Conservation (phyloP, 305 asterid genomes). For the Rubia tinctorum region DNA sequence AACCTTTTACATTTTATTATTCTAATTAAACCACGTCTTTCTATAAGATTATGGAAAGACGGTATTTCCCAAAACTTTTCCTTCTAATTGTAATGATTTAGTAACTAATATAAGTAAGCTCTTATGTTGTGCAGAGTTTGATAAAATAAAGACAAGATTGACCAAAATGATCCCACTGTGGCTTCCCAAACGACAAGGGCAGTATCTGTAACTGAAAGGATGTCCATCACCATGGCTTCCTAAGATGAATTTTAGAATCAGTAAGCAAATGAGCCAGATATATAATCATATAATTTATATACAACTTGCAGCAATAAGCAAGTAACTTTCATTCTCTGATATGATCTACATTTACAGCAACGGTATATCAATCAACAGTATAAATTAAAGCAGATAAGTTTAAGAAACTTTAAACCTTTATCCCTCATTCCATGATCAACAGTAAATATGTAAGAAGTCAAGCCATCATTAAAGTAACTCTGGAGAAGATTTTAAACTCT, state of each 20-base stretch:
- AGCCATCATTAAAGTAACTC: slow-evolving; percentile 82
- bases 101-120: too few species aligned
- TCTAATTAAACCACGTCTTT: too few species aligned
- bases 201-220: slow-evolving; percentile 87
- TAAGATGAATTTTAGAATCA: slow-evolving; percentile 20
- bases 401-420: slow-evolving; percentile 56
- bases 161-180: too few species aligned
- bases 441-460: slow-evolving; percentile 81
- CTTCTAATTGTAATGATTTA: too few species aligned
- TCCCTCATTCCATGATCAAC: slow-evolving; percentile 99
- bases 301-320: neutral
- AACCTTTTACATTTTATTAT: too few species aligned
- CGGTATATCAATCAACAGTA: neutral
- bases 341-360: neutral
- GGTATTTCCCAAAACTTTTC: too few species aligned
- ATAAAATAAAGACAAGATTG: too few species aligned
- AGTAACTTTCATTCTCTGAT: neutral
- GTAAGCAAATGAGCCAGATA: slow-evolving; percentile 1
- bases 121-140: too few species aligned
- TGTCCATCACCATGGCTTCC: slow-evolving; percentile 99
- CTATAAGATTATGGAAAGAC: too few species aligned
- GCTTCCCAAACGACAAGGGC: slow-evolving; percentile 99
- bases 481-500: slow-evolving; percentile 90
- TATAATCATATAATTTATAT: neutral
- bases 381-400: neutral